Conservation (phyloP, 1,284 basidiomycete genomes). For the Sphaerobolus stellatus region DNA sequence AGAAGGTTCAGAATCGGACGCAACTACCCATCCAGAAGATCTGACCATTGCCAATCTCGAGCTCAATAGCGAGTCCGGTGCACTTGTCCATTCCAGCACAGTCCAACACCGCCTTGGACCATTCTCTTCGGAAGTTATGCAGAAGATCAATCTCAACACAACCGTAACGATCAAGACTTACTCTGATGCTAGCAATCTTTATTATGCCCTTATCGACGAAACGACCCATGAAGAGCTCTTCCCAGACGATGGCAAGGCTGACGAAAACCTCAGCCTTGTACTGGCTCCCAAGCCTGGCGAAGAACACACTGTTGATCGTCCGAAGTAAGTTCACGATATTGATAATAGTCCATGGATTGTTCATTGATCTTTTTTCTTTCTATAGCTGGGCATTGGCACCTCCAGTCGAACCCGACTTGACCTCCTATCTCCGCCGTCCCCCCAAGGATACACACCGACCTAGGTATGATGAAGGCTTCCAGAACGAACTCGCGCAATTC, state of each 20-base stretch:
- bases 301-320: not conserved
- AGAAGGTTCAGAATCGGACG: no score
- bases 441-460: not conserved
- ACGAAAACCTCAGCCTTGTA: not conserved
- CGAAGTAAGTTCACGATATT: not conserved
- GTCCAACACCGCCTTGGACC: no score
- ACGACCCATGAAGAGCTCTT: not conserved
- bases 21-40: no score
- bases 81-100: no score
- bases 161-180: slow-evolving; percentile 11
- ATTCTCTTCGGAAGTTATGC: no score
- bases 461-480: not conserved
- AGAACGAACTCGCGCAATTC: not conserved
- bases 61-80: no score
- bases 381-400: slow-evolving; percentile 2
- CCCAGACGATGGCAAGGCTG: no score
- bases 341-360: not conserved
- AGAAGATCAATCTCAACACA: no score
- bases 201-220: slow-evolving; percentile 1
- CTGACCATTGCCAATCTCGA: no score
- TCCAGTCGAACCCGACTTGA: not conserved
- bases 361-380: not conserved
- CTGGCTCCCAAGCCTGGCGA: not conserved
- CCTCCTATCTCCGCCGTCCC: not conserved
- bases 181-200: slow-evolving; percentile 3